Percentiles rank a stretch among this genome's conserved stretches.
phyloP scores from a whole-genome alignment of 2,329 filamentous ascomycete genomes.

The Huntiella bhutanensis region DNA sequence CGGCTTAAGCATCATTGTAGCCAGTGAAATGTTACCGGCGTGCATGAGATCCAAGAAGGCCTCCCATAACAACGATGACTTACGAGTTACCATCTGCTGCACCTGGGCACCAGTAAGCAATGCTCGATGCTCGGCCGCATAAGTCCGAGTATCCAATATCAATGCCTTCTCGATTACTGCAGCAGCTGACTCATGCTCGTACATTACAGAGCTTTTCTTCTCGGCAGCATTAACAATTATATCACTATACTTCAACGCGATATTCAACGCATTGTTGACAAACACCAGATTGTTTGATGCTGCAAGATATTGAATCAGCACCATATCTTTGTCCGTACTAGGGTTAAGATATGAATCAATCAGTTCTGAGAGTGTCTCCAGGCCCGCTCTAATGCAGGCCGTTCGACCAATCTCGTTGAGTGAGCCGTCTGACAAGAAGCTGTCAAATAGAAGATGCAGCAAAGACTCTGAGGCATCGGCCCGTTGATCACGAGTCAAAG shows the following conservation, averaged over 20 bases:
- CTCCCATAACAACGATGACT: conserved; percentile 64
- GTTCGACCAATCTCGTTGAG: conserved; percentile 39
- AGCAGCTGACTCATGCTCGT: conserved; percentile 18
- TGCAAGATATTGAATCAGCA: conserved; percentile 19
- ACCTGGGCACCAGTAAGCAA: conserved; percentile 42
- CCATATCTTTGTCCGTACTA: conserved; percentile 12
- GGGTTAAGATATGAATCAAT: conserved; percentile 35
- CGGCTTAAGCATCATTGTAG: conserved; percentile 52
- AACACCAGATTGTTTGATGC: conserved; percentile 38
- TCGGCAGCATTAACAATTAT: conserved; percentile 38
- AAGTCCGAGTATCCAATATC: conserved; percentile 25
- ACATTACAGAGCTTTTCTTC: conserved; percentile 20
- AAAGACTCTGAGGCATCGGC: conserved; percentile 67
- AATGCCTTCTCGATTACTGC: conserved; percentile 34
- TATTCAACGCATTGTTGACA: conserved; percentile 45
- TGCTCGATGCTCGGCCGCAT: conserved; percentile 29
- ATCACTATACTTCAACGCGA: conserved; percentile 42
- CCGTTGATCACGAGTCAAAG: conserved; percentile 55
- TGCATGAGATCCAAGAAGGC: conserved; percentile 50
- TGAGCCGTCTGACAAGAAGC: conserved; percentile 33
- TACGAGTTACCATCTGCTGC: conserved; percentile 46
- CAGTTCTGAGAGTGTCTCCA: conserved; percentile 39
- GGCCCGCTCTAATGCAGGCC: conserved; percentile 44
- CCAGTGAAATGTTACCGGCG: conserved; percentile 50
- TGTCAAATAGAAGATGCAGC: conserved; percentile 52